phyloP scores from a whole-genome alignment of 257 asterid species.

The Solanum verrucosum region DNA sequence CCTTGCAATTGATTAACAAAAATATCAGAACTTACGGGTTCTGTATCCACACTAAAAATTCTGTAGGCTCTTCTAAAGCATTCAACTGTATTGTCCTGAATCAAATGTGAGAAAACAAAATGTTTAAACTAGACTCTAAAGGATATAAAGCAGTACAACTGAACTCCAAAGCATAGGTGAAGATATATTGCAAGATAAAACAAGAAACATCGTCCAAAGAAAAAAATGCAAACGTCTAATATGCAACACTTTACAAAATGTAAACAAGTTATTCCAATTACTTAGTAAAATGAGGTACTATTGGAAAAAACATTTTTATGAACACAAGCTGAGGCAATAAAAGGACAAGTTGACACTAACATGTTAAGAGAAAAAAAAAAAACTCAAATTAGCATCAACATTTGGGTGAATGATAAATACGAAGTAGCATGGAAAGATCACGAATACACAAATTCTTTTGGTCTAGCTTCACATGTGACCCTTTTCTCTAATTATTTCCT shows the following conservation, averaged over 20 bases:
- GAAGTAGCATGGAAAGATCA: neutral
- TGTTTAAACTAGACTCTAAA: constrained; percentile 2
- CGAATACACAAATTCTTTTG: neutral
- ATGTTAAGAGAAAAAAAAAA: neutral
- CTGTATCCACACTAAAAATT: constrained; percentile 67
- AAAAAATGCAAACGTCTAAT: neutral
- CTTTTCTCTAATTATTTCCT: neutral
- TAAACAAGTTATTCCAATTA: neutral
- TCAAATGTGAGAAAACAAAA: constrained; percentile 9
- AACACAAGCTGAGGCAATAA: neutral
- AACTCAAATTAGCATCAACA: neutral
- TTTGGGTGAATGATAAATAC: neutral
- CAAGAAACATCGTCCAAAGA: neutral
- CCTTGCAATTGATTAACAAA: neutral
- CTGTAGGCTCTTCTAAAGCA: constrained; percentile 90
- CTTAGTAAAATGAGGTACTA: neutral
- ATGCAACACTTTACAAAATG: neutral
- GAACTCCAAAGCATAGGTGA: neutral
- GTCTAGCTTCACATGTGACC: neutral
- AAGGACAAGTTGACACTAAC: neutral
- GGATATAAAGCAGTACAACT: neutral
- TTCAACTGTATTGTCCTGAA: constrained; percentile 84
- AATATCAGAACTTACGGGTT: constrained; percentile 47
- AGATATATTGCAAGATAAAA: neutral
- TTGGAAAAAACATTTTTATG: neutral